Percentiles rank a stretch among this genome's conserved stretches.
phyloP scores from a whole-genome alignment of 306 rosid species.

The Begonia masoniana region DNA sequence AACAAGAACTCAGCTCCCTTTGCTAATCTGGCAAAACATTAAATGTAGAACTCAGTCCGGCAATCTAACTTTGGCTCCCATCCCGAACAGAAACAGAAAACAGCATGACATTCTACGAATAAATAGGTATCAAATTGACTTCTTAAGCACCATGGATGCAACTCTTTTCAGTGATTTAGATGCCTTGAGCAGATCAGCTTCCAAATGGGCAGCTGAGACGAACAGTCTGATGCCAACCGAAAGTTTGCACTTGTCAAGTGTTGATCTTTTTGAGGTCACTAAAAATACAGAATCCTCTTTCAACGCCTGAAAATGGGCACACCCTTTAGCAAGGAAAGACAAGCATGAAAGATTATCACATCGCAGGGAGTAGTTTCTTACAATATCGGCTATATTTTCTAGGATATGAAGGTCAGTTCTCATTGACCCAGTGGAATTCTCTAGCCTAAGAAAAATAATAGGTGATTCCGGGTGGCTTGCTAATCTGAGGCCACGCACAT shows the following conservation, averaged over 20 bases:
- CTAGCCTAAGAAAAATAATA: slow-evolving; percentile 63
- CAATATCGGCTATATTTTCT: slow-evolving; percentile 52
- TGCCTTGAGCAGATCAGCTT: slow-evolving; percentile 55
- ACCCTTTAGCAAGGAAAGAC: not conserved
- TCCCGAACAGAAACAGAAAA: no score
- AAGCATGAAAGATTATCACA: slow-evolving; percentile 7
- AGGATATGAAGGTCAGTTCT: slow-evolving; percentile 56
- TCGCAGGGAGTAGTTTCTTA: slow-evolving; percentile 22
- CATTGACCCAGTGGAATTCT: slow-evolving; percentile 55
- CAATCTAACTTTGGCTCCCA: no score
- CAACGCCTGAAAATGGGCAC: slow-evolving; percentile 38
- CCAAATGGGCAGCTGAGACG: slow-evolving; percentile 65
- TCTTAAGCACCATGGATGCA: slow-evolving; percentile 41
- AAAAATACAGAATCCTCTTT: slow-evolving; percentile 62
- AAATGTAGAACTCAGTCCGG: no score
- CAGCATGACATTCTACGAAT: no score
- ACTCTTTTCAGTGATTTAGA: slow-evolving; percentile 54
- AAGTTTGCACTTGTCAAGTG: slow-evolving; percentile 54
- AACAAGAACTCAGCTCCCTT: no score
- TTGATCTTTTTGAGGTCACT: slow-evolving; percentile 63
- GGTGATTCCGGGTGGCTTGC: slow-evolving; percentile 84
- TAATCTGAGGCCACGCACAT: slow-evolving; percentile 40
- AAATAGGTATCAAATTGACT: not conserved
- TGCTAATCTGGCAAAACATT: no score
- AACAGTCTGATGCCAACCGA: slow-evolving; percentile 62